Base-by-base conservation (phyloP, 2,329 filamentous ascomycete species). In the Macrophomina tecta region DNA sequence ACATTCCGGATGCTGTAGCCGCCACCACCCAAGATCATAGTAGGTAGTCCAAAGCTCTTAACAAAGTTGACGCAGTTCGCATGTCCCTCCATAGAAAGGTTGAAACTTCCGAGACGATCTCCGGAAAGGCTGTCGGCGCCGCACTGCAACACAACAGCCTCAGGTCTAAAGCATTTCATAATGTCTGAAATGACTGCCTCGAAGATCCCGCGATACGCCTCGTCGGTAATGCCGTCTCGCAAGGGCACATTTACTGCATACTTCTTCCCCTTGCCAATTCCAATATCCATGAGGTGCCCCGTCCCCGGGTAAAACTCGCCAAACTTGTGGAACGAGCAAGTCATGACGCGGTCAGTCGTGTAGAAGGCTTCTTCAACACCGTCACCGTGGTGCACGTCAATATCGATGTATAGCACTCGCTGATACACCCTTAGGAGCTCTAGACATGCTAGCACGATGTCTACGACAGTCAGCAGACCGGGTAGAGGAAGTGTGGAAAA, bases 1-100 rank as follows among this genome's bases (percentile, higher is more conserved):
- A 99, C 95, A 74, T 99, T 99, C 70, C 95, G 89, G 5, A 95
- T 94, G 14, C 95, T 99, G 80, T 99, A 99, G 32, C 95, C 95
- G 65, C 95, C 95, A 45, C 95, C 95, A 51, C 95, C 95, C 67
- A 98, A 92, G 64, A 99, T 87, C 64, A 99, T 89, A 69, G 98
- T 85, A 3, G 95, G 95, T 1, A 97, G 83, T 6, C 87, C 85
- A 69, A 93, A 88, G 58, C 84, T 87, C 79, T 98, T 98, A 78
- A 94, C 93, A 74, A 91, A 97, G 58, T 90, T 88, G 67, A 97
- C 92, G 77, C 95, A 99, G 70, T 90, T 90, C 64, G 93, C 94
- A 80, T 99, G 95, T 14, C 94, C 94, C 76, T 93, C 90, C 68
- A 99, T 95, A 77, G 97, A 96, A 67, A 99, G 88, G 76, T 98